A percentile compares a stretch with the other conserved stretches of the same genome.
phyloP scores from a whole-genome alignment of 1,284 basidiomycete genomes.

The Ustilago lituana region DNA sequence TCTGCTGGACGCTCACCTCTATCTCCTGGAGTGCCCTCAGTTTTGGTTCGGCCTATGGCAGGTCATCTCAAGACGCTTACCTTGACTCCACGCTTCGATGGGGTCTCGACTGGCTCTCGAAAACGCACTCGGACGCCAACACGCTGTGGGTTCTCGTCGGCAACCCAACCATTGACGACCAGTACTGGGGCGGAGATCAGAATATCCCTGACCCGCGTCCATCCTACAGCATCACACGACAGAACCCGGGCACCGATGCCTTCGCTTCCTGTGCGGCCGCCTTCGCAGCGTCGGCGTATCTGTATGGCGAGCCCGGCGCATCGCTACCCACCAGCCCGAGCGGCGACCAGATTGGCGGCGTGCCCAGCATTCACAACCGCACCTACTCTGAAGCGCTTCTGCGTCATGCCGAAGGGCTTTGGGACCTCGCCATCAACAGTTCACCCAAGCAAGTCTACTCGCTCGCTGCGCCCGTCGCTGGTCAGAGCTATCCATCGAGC shows the following conservation, averaged over 20 bases:
- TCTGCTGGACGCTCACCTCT: conserved; percentile 82
- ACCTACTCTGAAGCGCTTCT: conserved; percentile 78
- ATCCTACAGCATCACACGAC: conserved; percentile 80
- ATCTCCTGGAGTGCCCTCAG: conserved; percentile 87
- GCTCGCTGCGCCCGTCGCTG: conserved; percentile 75
- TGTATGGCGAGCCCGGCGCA: conserved; percentile 71
- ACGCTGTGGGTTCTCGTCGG: conserved; percentile 84
- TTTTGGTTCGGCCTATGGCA: conserved; percentile 82
- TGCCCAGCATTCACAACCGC: conserved; percentile 71
- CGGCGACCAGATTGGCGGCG: conserved; percentile 30
- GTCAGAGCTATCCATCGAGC: conserved; percentile 78
- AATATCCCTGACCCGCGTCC: conserved; percentile 79
- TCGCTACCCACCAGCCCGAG: conserved; percentile 31
- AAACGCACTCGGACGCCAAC: conserved; percentile 81
- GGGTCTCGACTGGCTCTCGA: conserved; percentile 90
- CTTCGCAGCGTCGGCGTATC: conserved; percentile 82
- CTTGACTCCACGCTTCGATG: conserved; percentile 79
- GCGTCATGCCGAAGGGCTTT: conserved; percentile 78
- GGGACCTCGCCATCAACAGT: conserved; percentile 75
- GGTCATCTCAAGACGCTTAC: conserved; percentile 84
- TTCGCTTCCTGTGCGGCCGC: conserved; percentile 84
- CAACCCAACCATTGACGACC: conserved; percentile 75
- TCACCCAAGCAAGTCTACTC: conserved; percentile 70
- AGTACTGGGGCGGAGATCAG: conserved; percentile 88
- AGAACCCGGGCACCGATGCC: conserved; percentile 84